Base-by-base conservation (phyloP, 2,329 filamentous ascomycete genomes). In the Diaporthe destruens region DNA sequence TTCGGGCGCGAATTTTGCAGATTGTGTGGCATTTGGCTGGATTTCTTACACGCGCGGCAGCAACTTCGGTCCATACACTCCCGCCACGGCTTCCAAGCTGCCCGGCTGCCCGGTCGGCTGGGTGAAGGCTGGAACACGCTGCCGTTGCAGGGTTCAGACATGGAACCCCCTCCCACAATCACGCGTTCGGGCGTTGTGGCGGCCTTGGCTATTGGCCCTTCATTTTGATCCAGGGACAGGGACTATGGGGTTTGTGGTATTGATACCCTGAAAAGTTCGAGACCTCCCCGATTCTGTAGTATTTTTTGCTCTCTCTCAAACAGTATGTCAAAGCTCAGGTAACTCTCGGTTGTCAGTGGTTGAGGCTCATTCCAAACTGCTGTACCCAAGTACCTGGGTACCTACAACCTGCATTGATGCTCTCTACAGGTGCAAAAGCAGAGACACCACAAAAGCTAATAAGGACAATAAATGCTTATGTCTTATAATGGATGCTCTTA, bases 81-180 rank as follows among this genome's bases (percentile, higher is more conserved):
- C 7, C 18, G 42, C 42, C 42, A 44, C 42, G 42, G 16, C 16
- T 20, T 14, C 42, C 42, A 44, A 5, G 42, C 42, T 3, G 29
- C 29, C 29, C 29, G 5, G 36, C 36, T 49, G 44, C 44, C 47
- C 47, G 47, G n/a, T 23, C 7, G 44, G 20, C 47, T 23, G 47
- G 12, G 34, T 11, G 25, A 29, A 53, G 47, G 61, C 61, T 66
- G 47, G 32, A 14, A 47, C 57, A 61, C 57, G 56, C 57, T 32
- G n/a, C 12, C 25, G 42, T 32, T 65, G 59, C 59, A 65, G 61
- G 61, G 61, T 53, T 53, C 23, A 23, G 32, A 47, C 61, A 51
- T 66, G 61, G 47, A 29, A 53, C 61, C 61, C 61, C 53, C 39
- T 53, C 47, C 61, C 61, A 66, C 44, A 49, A 49, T 66, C 61